Percentiles rank a stretch among this genome's conserved stretches.
phyloP scores from a whole-genome alignment of 2,329 filamentous ascomycete genomes.

The Cordyceps tenuipes region DNA sequence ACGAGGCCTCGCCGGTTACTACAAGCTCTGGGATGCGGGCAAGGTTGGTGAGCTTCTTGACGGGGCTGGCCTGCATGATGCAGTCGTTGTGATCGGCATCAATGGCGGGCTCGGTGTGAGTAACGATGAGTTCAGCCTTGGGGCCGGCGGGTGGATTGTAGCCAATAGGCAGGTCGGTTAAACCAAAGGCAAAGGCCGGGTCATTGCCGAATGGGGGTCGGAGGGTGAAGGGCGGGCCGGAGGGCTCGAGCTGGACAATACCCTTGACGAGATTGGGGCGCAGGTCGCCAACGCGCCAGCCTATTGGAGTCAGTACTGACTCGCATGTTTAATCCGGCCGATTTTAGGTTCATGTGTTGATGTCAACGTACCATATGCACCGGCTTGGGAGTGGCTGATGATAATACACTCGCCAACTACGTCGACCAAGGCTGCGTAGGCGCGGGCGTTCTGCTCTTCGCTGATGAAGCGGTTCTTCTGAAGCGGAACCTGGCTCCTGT shows the following conservation, averaged over 20 bases:
- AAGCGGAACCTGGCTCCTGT: slow-evolving; percentile 19
- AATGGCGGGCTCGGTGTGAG: slow-evolving; percentile 18
- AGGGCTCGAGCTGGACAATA: slow-evolving; percentile 25
- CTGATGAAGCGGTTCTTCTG: slow-evolving; percentile 16
- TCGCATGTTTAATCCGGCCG: not conserved
- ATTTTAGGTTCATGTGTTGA: too few relatives aligned
- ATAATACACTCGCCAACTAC: slow-evolving; percentile 23
- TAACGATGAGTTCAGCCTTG: slow-evolving; percentile 14
- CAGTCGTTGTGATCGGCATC: slow-evolving; percentile 21
- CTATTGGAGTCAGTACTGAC: slow-evolving; percentile 2
- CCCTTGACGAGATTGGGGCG: slow-evolving; percentile 22
- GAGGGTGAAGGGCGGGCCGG: slow-evolving; percentile 18
- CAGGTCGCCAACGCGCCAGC: slow-evolving; percentile 17
- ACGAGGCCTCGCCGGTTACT: slow-evolving; percentile 40
- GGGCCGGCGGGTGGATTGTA: slow-evolving; percentile 20
- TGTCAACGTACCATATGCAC: slow-evolving; percentile 15
- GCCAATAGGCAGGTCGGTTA: slow-evolving; percentile 21
- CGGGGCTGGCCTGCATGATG: slow-evolving; percentile 22
- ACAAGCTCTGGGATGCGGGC: slow-evolving; percentile 36
- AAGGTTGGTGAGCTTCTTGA: slow-evolving; percentile 35
- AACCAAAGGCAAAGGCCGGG: slow-evolving; percentile 19
- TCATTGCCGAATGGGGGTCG: slow-evolving; percentile 16
- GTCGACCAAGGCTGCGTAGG: slow-evolving; percentile 16
- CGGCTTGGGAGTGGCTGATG: slow-evolving; percentile 21
- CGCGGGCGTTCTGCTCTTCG: slow-evolving; percentile 16